Evolutionary conservation across 2,329 filamentous ascomycete species (phyloP), one percentile per base, ranked within the genome.

Genomic region (Stachybotrys elegans): DNA sequence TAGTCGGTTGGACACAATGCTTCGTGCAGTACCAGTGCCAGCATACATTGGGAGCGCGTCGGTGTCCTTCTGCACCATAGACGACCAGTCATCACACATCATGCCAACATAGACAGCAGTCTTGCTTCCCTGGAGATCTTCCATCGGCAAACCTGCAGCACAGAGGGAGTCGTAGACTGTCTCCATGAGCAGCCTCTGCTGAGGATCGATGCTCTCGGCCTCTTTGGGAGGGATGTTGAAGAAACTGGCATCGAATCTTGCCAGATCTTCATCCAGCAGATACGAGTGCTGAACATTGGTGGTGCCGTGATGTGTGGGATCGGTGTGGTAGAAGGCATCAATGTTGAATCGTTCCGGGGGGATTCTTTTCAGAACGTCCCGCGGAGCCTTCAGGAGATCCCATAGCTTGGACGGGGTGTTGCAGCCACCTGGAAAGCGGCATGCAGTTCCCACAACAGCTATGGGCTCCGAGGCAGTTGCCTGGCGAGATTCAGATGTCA

Each of bases 241-340:
- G 40, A 46, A 46, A 5, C 19, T 11, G 2, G 40, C 40, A 40
- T 46, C 44, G 27, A 46, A 46, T 22, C 42, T 38, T 29, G 42
- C 43, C 9, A 45, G 21, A 31, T 42, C 21, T 52, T 83, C 72
- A 11, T 45, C 31, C 17, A 45, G 17, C 20, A 42, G 42, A 31
- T 45, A 45, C 14, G 31, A 14, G 8, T 34, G n/a, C 6, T 14
- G n/a, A 3, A 16, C 31, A 16, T 34, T 34, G 9, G 31, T 34
- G 31, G 31, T 34, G 13, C 38, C 43, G 13, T 17, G 20, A 16
- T 17, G 13, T 8, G 25, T 42, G 11, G 22, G 17, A 19, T 43
- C 42, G 9, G 34, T 34, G 17, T 23, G 36, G 11, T 14, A 21
- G 19, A n/a, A 39, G 19, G 36, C 19, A 19, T 39, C 36, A n/a